Evolutionary conservation across 2,329 filamentous ascomycete species (phyloP).

Genomic region (Hypoxylon sp.): DNA sequence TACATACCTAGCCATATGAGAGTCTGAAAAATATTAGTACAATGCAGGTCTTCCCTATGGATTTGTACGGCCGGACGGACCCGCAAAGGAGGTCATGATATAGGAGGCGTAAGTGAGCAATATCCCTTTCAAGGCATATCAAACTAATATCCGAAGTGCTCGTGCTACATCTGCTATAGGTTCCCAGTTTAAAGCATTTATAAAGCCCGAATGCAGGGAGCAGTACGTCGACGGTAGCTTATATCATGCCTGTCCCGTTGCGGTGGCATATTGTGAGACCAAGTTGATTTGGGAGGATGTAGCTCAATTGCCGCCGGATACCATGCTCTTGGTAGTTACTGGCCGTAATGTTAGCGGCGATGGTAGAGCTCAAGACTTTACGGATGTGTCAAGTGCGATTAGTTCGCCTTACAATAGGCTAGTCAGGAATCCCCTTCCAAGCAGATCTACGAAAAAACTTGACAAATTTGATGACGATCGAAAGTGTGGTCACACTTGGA

Average conservation of each 20-base stretch:
- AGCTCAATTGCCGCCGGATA: conserved; percentile 41
- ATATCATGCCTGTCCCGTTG: conserved; percentile 42
- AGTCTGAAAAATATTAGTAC: conserved; percentile 2
- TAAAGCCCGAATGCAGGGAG: conserved; percentile 40
- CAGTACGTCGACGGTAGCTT: conserved; percentile 41
- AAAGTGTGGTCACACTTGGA: conserved; percentile 40
- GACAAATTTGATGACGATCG: conserved; percentile 40
- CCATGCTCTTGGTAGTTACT: conserved; percentile 46
- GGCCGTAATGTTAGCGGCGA: conserved; percentile 43
- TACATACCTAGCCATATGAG: not conserved
- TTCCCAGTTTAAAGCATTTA: conserved; percentile 46
- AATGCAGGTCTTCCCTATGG: conserved; percentile 42
- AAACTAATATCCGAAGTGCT: conserved; percentile 33
- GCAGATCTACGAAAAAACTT: not conserved
- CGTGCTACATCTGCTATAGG: conserved; percentile 45
- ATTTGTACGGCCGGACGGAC: conserved; percentile 44
- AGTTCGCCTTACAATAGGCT: conserved; percentile 35
- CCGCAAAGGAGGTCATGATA: conserved; percentile 44
- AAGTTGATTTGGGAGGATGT: conserved; percentile 45
- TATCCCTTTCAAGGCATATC: not conserved
- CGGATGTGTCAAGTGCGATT: conserved; percentile 16
- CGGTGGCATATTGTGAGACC: conserved; percentile 43
- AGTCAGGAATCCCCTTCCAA: not conserved
- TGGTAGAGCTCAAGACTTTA: not conserved
- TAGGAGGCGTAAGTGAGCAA: conserved; percentile 49